Percentiles rank a stretch among this genome's conserved stretches.
phyloP scores from a whole-genome alignment of 1,284 basidiomycete genomes.

The Boletus sp. region DNA sequence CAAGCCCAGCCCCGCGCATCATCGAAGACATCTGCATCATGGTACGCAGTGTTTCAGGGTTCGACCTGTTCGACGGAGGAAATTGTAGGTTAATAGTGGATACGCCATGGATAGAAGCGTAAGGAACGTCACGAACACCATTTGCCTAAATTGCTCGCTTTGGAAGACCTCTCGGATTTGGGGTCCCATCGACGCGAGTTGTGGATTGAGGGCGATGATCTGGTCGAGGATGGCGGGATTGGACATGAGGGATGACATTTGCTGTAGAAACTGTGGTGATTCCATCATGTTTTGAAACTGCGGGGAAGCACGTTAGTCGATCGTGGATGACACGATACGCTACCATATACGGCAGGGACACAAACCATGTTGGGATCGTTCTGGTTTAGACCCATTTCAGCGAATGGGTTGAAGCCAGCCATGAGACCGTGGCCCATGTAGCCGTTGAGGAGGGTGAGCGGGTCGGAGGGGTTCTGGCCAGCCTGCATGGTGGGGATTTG shows the following conservation, averaged over 20 bases:
- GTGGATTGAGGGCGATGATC: conserved; percentile 78
- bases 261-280: conserved; percentile 75
- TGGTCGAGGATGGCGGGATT: conserved; percentile 84
- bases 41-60: conserved; percentile 73
- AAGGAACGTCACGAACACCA: conserved; percentile 56
- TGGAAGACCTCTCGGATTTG: conserved; percentile 79
- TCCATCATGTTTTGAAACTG: conserved; percentile 84
- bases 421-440: conserved; percentile 70
- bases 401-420: conserved; percentile 85
- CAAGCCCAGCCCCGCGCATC: conserved; percentile 46
- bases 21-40: conserved; percentile 80
- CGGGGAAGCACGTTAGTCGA: background rate
- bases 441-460: conserved; percentile 71
- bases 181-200: conserved; percentile 75
- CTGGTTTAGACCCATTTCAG: conserved; percentile 80
- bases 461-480: conserved; percentile 79
- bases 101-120: background rate
- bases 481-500: conserved; percentile 77
- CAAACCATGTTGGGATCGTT: conserved; percentile 89
- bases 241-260: conserved; percentile 74
- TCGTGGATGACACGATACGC: background rate
- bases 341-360: conserved; percentile 2
- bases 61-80: conserved; percentile 47
- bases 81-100: background rate
- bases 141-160: conserved; percentile 76